phyloP scores from a whole-genome alignment of 768 basidiomycete species.

The Suillus tomentosus region DNA sequence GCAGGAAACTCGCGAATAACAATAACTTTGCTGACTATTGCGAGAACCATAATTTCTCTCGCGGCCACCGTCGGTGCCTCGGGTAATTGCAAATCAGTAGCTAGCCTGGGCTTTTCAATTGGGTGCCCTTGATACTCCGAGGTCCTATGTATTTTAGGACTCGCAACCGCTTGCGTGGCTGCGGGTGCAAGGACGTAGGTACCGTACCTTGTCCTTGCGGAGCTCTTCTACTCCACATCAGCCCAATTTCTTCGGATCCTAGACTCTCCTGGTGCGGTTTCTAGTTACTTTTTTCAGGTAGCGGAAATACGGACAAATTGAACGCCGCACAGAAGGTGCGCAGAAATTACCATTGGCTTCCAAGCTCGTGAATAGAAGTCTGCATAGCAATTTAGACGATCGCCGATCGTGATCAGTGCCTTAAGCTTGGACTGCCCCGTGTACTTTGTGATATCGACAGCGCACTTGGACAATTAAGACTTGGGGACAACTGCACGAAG shows the following conservation, averaged over 20 bases:
- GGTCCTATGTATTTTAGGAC: not conserved
- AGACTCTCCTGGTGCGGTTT: not conserved
- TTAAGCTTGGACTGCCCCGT: too few species aligned
- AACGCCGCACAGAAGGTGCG: not conserved
- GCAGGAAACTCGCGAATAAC: not conserved
- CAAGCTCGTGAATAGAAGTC: not conserved
- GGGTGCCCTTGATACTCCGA: not conserved
- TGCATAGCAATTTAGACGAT: not conserved
- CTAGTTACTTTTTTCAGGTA: not conserved
- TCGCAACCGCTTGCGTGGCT: not conserved
- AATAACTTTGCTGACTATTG: not conserved
- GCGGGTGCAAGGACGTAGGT: not conserved
- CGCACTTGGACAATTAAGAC: not conserved
- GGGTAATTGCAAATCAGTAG: not conserved
- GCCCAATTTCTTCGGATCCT: not conserved
- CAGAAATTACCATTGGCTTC: not conserved
- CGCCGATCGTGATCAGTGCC: not conserved
- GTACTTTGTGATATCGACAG: too few species aligned
- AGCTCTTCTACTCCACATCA: not conserved
- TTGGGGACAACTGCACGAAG: not conserved
- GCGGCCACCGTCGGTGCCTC: not conserved
- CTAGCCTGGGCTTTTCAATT: not conserved
- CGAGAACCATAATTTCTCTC: not conserved
- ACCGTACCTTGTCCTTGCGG: not conserved
- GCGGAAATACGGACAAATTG: not conserved